Evolutionary conservation across 495 filamentous ascomycete species (phyloP).

Genomic region (Cercophora newfieldiana): DNA sequence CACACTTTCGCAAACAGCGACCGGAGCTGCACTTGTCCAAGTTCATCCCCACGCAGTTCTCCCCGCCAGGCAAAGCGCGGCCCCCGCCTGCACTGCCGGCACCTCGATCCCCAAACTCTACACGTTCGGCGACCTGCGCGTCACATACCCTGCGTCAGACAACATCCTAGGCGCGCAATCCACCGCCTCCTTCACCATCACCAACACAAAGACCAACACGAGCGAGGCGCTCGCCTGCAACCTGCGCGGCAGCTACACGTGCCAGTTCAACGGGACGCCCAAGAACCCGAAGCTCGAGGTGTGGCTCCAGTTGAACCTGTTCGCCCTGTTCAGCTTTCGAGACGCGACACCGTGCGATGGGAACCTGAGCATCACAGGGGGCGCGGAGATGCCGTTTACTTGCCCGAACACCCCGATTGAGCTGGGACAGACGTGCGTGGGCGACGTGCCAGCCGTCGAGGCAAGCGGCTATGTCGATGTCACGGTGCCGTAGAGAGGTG

Average conservation of each 20-base stretch:
- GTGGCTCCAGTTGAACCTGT: constrained; percentile 14
- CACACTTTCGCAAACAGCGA: neutral
- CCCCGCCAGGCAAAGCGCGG: neutral
- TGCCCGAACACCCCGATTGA: neutral
- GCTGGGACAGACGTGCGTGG: neutral
- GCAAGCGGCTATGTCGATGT: neutral
- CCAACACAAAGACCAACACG: constrained; percentile 8
- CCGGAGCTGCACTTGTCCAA: neutral
- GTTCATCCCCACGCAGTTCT: neutral
- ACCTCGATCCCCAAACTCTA: constrained; percentile 13
- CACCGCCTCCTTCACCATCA: too few species aligned
- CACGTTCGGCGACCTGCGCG: neutral
- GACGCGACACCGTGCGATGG: neutral
- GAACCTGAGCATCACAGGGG: neutral
- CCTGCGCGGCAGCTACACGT: constrained; percentile 8
- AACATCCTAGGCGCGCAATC: neutral
- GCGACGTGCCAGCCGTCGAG: neutral
- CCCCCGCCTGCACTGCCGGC: constrained; percentile 3
- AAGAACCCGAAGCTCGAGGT: neutral
- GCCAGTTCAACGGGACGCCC: constrained; percentile 14
- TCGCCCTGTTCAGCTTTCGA: neutral
- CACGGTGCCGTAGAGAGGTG: too few species aligned
- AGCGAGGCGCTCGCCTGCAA: constrained; percentile 9
- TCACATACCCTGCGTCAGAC: neutral
- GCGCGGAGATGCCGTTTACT: neutral